Evolutionary conservation across 164 flowering plant genomes (phyloP), one percentile per base, ranked within the genome.

Genomic region (Santalum album): DNA sequence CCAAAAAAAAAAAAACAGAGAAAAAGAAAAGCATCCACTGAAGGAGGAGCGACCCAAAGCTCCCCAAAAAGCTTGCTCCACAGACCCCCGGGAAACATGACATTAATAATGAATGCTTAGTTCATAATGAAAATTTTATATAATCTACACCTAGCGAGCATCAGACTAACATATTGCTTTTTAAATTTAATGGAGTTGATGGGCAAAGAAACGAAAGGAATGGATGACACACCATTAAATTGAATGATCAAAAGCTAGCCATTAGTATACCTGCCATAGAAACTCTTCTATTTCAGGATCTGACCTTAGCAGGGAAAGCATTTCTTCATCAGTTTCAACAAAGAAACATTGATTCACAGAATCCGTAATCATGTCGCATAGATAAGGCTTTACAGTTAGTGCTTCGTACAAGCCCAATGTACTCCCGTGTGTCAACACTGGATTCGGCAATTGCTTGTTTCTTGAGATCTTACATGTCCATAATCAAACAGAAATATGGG

Each of bases 351-450:
- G 76, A 1, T 77, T 90, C 26, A 83, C 78, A 49, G 98, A 86
- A 69, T 91, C 95, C 27, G 95, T 66, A 35, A 81, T 65, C 64
- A 84, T 67, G 62, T 86, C 77, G 66, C 89, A 86, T 25, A 84
- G 63, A 68, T 76, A 81, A 35, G 85, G 84, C 75, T 80, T 88
- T 67, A 85, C 87, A 47, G 49, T 64, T 18, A 91, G 75, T 25
- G 83, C 84, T 69, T 88, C 96, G 65, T 81, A 91, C 9, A 86
- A 73, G 46, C 98, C 98, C 72, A 91, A 63, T 47, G 95, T 84
- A 71, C 89, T 84, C 35, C 96, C 98, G 76, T 91, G 90, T 20
- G 96, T 70, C 68, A 91, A 91, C 22, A 79, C 76, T 55, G 96
- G 96, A 77, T 84, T 87, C 69, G 88, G 49, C 0, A 79, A 78